phyloP scores from a whole-genome alignment of 1,139 yeast genomes.

The Geotrichum cucujoidarum region DNA sequence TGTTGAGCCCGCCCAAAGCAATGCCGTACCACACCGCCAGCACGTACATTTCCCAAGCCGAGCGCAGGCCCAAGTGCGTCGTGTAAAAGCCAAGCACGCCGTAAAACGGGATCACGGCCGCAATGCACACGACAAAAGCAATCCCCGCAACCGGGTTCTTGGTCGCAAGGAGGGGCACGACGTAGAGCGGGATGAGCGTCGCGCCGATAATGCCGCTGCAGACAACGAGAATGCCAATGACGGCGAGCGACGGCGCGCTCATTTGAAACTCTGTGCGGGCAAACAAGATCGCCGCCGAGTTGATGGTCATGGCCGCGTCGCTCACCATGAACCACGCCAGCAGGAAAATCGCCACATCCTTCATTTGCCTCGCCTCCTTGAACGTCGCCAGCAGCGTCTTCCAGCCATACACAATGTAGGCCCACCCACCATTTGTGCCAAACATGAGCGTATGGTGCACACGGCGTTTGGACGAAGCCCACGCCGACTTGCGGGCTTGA shows the following conservation, averaged over 20 bases:
- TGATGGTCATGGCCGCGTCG: conserved; percentile 66
- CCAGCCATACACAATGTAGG: conserved; percentile 52
- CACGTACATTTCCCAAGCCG: conserved; percentile 58
- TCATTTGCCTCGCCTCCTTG: conserved; percentile 50
- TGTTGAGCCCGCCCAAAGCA: conserved; percentile 62
- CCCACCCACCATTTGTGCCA: conserved; percentile 20
- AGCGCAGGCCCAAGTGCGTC: conserved; percentile 48
- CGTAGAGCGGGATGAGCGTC: conserved; percentile 44
- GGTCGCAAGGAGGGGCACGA: conserved; percentile 41
- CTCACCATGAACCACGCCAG: conserved; percentile 66
- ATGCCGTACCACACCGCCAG: conserved; percentile 68
- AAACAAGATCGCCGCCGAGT: conserved; percentile 66
- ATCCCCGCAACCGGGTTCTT: conserved; percentile 45
- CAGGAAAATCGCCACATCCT: conserved; percentile 56
- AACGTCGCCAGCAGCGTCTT: conserved; percentile 48
- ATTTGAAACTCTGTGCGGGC: conserved; percentile 61
- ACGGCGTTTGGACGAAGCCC: conserved; percentile 18
- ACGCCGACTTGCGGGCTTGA: conserved; percentile 17
- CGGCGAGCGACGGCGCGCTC: conserved; percentile 57
- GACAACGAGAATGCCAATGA: conserved; percentile 58
- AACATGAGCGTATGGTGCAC: conserved; percentile 18
- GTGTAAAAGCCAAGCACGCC: conserved; percentile 58
- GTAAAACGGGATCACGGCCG: conserved; percentile 59
- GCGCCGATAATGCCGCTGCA: conserved; percentile 62
- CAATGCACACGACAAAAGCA: conserved; percentile 51